Base-by-base conservation (phyloP, 83 land plant species). In the Diphasiastrum complanatum region DNA sequence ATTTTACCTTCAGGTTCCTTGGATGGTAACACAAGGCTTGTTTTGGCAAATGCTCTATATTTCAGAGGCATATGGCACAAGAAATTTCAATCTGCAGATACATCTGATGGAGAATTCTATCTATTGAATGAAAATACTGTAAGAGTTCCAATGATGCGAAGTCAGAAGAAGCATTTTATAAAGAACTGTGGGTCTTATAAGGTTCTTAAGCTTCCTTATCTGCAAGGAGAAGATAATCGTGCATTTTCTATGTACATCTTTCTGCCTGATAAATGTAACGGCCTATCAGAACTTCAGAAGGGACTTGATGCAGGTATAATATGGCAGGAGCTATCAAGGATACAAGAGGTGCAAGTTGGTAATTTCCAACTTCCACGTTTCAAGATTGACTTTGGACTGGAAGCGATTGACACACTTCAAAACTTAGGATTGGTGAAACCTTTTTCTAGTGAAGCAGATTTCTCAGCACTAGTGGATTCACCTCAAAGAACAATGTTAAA, bases 51-150 rank as follows among this genome's bases (percentile, higher is more conserved):
- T 81, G 97, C 87, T 12, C 47, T 91, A 2, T 82, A 84, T 56
- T 82, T 82, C 80, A 87, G 85, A 57, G 97, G 95, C 34, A 38
- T 69, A 0, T 91, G 97, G 97, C 43, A 60, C 23, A 66, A 79
- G 49, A 63, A 77, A 29, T 87, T 87, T 45, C 81, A 80, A 51
- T 51, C 73, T 10, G 70, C 77, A 1, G 14, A 30, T 5, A 87
- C 95, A 8, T 60, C 64, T 33, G 78, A 83, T 4, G 51, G 64
- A 2, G 71, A 72, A 0, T 87, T 91, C 67, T 33, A 78, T 45
- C 78, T 84, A n/a, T 74, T 80, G 0, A 52, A 73, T 65, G 95
- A 87, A 4, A 45, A 47, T 19, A 64, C 52, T 34, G 37, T 73
- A 36, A 53, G 50, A 26, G 78, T 34, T 48, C 61, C 73, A 4